Conservation (phyloP, 2,329 filamentous ascomycete genomes). For the Epichloe gansuensis region DNA sequence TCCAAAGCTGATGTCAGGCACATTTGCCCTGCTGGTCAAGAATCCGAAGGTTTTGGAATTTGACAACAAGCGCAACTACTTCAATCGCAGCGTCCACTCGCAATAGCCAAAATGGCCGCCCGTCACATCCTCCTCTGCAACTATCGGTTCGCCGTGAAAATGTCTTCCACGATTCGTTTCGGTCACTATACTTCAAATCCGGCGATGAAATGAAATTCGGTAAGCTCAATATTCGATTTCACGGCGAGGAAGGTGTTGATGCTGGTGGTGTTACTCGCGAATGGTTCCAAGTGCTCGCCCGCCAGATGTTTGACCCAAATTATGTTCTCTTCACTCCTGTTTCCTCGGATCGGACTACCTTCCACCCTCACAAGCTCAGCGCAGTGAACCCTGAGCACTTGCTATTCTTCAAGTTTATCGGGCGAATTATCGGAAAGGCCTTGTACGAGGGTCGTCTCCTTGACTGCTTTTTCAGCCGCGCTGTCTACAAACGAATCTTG, state of each 20-base stretch:
- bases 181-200: conserved; percentile 92
- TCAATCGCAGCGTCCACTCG: conserved; percentile 80
- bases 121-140: conserved; percentile 62
- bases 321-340: conserved; percentile 95
- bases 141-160: conserved; percentile 84
- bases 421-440: conserved; percentile 94
- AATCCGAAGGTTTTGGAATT: conserved; percentile 98
- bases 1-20: conserved; percentile 96
- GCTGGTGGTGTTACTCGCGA: conserved; percentile 94
- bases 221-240: conserved; percentile 95
- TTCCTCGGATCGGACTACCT: conserved; percentile 92
- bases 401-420: conserved; percentile 99
- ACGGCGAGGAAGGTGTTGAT: conserved; percentile 94
- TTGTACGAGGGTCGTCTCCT: conserved; percentile 91
- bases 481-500: conserved; percentile 95
- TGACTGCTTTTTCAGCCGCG: conserved; percentile 97
- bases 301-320: conserved; percentile 98
- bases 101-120: conserved; percentile 55
- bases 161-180: conserved; percentile 97
- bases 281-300: conserved; percentile 96
- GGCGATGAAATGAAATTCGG: conserved; percentile 98
- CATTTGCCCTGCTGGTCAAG: conserved; percentile 89
- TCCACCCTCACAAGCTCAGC: conserved; percentile 94
- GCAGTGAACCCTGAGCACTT: conserved; percentile 91
- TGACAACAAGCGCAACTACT: conserved; percentile 99